phyloP scores from a whole-genome alignment of 306 rosid species.

The Rubus idaeus region DNA sequence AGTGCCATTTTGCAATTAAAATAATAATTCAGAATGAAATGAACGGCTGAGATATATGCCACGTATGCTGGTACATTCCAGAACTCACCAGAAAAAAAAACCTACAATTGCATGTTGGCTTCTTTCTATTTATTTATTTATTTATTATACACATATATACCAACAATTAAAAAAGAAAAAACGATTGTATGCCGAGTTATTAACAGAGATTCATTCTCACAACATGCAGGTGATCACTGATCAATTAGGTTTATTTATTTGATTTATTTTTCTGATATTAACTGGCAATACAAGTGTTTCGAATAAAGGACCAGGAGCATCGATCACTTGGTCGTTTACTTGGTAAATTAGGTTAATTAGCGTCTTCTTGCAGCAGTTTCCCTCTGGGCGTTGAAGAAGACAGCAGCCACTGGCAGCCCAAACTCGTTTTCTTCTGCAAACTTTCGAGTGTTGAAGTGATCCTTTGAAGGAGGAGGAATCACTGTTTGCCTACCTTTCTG shows the following conservation, averaged over 20 bases:
- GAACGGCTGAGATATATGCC: too few relatives aligned
- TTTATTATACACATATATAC: too few relatives aligned
- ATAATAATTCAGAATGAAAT: too few relatives aligned
- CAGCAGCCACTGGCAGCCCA: constrained; percentile 80
- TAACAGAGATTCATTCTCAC: background rate
- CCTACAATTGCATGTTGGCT: background rate
- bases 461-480: constrained; percentile 53
- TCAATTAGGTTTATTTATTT: background rate
- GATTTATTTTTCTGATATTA: background rate
- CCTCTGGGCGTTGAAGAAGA: constrained; percentile 89
- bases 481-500: constrained; percentile 62
- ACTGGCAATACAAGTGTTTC: background rate
- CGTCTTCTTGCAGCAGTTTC: constrained; percentile 83
- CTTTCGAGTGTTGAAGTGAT: constrained; percentile 49
- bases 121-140: background rate
- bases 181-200: background rate
- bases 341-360: background rate
- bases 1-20: too few relatives aligned
- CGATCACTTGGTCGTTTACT: background rate
- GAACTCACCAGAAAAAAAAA: background rate
- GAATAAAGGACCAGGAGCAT: background rate
- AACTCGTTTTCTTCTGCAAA: constrained; percentile 68
- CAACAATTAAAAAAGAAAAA: background rate
- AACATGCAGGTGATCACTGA: background rate
- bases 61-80: too few relatives aligned